Conservation (phyloP, 2,329 filamentous ascomycete genomes). For the Aureobasidium sp. region DNA sequence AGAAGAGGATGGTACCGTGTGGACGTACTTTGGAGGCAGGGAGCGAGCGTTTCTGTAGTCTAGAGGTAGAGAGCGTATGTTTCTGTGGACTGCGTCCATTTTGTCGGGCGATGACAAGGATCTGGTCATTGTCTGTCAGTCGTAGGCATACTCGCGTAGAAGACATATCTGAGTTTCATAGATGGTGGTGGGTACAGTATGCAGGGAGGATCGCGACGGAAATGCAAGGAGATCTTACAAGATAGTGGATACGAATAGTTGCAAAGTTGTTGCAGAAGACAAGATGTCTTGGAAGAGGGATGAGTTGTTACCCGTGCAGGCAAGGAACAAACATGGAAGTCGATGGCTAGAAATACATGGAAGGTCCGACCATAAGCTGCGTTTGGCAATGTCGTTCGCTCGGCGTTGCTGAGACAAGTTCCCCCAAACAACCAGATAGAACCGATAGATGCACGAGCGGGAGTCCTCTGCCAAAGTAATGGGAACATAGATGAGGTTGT, state of each 20-base stretch:
- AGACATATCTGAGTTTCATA: too few relatives aligned
- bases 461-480: not conserved
- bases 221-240: not conserved
- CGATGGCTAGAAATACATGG: not conserved
- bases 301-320: not conserved
- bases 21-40: not conserved
- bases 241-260: not conserved
- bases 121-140: not conserved
- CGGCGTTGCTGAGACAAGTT: not conserved
- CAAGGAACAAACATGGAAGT: too few relatives aligned
- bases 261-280: not conserved
- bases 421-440: too few relatives aligned
- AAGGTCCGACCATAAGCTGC: not conserved
- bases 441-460: too few relatives aligned
- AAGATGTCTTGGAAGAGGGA: not conserved
- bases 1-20: rapidly evolving
- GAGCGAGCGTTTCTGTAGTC: not conserved
- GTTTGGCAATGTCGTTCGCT: not conserved
- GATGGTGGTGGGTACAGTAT: not conserved
- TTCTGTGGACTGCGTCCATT: not conserved
- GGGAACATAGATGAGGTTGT: too few relatives aligned
- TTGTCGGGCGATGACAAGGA: not conserved
- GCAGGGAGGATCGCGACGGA: not conserved
- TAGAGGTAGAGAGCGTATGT: too few relatives aligned
- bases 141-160: not conserved